Evolutionary conservation across 441 rosid genomes (phyloP).

Genomic region (Pelargonium myrrhifolium): DNA sequence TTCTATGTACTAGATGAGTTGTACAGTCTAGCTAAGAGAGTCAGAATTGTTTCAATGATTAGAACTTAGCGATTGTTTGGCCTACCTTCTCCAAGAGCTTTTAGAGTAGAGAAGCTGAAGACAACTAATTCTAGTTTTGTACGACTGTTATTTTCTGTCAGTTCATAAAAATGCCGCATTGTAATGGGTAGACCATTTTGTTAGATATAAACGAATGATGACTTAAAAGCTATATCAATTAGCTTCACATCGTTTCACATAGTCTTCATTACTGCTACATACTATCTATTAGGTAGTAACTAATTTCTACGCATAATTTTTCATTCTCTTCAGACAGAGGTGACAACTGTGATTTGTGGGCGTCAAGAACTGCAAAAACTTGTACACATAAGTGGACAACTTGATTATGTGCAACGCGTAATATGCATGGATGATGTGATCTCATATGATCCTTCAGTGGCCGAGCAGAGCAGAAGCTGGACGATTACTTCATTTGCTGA

Average conservation of each 20-base stretch:
- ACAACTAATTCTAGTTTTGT: too few relatives aligned
- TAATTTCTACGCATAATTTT: not conserved
- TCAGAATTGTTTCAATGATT: not conserved
- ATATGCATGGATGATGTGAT: conserved; percentile 78
- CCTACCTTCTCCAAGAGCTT: too few relatives aligned
- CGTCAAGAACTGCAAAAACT: conserved; percentile 79
- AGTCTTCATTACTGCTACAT: not conserved
- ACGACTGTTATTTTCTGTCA: too few relatives aligned
- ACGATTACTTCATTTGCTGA: conserved; percentile 45
- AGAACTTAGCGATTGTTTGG: too few relatives aligned
- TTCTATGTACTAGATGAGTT: not conserved
- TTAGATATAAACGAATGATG: too few relatives aligned
- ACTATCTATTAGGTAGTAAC: not conserved
- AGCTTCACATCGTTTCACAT: not conserved
- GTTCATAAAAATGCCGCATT: too few relatives aligned
- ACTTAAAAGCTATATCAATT: too few relatives aligned
- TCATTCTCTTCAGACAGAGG: conserved; percentile 65
- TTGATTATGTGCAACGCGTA: conserved; percentile 73
- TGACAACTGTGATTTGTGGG: conserved; percentile 88
- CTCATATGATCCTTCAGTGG: conserved; percentile 41
- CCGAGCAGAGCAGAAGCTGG: conserved; percentile 53
- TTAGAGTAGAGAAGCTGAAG: too few relatives aligned
- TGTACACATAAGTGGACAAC: conserved; percentile 70
- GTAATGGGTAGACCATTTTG: too few relatives aligned
- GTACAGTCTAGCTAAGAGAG: not conserved